These are phyloP conservation scores for Hypocreales sp. DNA, from an alignment of 2,329 filamentous ascomycete species.

Conservation along the genomic window DNA sequence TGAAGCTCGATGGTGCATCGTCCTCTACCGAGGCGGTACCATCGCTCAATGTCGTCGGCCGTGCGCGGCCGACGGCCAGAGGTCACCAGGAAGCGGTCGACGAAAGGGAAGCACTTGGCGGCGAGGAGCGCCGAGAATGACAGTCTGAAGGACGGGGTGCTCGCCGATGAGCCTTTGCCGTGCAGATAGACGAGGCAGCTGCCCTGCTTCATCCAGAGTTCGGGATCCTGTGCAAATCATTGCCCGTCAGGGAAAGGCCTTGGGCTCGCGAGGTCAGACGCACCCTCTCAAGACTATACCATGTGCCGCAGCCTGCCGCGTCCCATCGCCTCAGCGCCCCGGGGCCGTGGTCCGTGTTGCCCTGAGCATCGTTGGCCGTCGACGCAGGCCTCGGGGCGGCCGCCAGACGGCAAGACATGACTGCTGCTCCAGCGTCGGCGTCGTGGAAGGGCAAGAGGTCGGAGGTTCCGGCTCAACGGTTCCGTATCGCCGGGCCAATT, in stretches of 20 bases:
- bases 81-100: constrained; percentile 32
- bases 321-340: constrained; percentile 5
- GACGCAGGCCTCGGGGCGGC: background rate
- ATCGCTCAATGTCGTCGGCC: constrained; percentile 14
- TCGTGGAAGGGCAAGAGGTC: too few species aligned
- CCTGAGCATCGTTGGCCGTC: background rate
- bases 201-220: constrained; percentile 52
- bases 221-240: constrained; percentile 40
- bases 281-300: too few species aligned
- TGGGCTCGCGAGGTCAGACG: too few species aligned
- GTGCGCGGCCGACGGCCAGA: constrained; percentile 11
- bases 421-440: too few species aligned
- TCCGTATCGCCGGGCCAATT: too few species aligned
- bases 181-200: constrained; percentile 59
- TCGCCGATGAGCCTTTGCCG: constrained; percentile 44
- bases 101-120: constrained; percentile 42
- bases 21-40: constrained; percentile 14
- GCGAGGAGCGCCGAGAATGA: constrained; percentile 41
- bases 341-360: background rate
- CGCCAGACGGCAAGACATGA: too few species aligned
- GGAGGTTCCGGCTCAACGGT: too few species aligned
- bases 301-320: constrained; percentile 3
- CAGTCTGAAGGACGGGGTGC: constrained; percentile 53
- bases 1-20: constrained; percentile 44
- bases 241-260: too few species aligned